Conservation (phyloP, 1,284 basidiomycete species). For the Fomitopsis schrenkii region DNA sequence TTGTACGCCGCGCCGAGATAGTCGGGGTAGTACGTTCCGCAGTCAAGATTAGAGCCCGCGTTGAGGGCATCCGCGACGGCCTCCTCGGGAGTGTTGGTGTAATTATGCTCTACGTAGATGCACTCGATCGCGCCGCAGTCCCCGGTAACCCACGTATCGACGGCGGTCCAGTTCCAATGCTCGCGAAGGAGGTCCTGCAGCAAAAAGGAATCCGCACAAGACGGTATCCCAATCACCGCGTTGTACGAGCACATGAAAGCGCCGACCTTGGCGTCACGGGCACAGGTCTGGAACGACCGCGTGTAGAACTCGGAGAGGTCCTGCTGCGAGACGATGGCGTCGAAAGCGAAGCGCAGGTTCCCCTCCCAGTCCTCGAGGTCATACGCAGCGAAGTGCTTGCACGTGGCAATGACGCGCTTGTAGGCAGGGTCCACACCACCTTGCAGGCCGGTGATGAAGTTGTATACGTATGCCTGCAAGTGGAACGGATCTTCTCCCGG, state of each 20-base stretch:
- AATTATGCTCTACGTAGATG: constrained; percentile 46
- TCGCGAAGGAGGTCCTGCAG: constrained; percentile 48
- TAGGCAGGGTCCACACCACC: constrained; percentile 49
- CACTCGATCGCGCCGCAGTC: constrained; percentile 38
- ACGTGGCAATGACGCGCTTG: constrained; percentile 46
- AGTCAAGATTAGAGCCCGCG: constrained; percentile 54
- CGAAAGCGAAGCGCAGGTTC: constrained; percentile 42
- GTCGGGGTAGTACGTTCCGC: constrained; percentile 42
- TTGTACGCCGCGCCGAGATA: constrained; percentile 45
- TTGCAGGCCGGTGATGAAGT: constrained; percentile 49
- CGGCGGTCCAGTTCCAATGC: constrained; percentile 42
- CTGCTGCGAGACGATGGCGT: constrained; percentile 49
- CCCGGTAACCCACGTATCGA: constrained; percentile 48
- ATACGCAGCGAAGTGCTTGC: constrained; percentile 57
- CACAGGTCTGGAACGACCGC: constrained; percentile 51
- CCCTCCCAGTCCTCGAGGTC: constrained; percentile 54
- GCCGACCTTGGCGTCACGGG: constrained; percentile 52
- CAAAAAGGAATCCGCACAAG: constrained; percentile 48
- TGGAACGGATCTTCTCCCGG: constrained; percentile 57
- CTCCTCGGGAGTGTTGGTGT: constrained; percentile 36
- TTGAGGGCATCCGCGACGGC: constrained; percentile 47
- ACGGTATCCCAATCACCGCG: constrained; percentile 53
- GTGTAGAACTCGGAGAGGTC: constrained; percentile 54
- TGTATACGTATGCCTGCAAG: constrained; percentile 48
- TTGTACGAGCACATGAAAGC: constrained; percentile 62